Base-by-base conservation (phyloP, 2,329 filamentous ascomycete species). In the Microascus cirrosus region DNA sequence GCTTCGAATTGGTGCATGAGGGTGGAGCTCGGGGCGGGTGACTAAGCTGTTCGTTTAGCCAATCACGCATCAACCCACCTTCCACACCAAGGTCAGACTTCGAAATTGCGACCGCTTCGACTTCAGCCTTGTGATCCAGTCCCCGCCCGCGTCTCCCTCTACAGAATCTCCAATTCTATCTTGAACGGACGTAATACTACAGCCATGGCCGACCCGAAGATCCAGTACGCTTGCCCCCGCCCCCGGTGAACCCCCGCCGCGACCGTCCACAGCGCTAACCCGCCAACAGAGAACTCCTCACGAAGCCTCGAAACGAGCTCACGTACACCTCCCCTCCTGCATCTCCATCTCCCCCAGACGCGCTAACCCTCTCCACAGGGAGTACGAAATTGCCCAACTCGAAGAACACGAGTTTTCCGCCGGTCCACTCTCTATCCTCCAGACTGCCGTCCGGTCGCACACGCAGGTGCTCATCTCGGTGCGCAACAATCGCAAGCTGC, bases 401-500 rank as follows among this genome's bases (percentile, higher is more conserved):
- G 71, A 77, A 64, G 77, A 82, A 69, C 78, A 82, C 67, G 80
- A 82, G 66, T 81, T 82, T 66, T 74, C 75, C 59, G 71, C 73
- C 52, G 74, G 76, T 6, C 76, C 76, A 54, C 73, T 97, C 53
- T 96, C 91, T 5, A 94, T 99, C 68, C 89, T 99, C 61, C 93
- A 97, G 77, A 96, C 94, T 60, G 94, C 94, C 63, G 94, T 96
- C 59, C 89, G 92, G 71, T 89, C 88, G 63, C 93, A 96, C 77
- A 89, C 88, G 51, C 94, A 97, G 76, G 93, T 99, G 62, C 84
- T 99, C 63, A 96, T 99, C 70, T 96, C 90, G 58, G 93, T 93
- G 76, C 91, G 94, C 64, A 96, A 96, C 83, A 97, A 97, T 79
- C 89, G 93, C 74, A 99, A 99, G 80, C 82, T 99, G 54, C 86